Percentiles rank a stretch among this genome's conserved stretches.
Evolutionary conservation across 2,329 filamentous ascomycete genomes (phyloP).

Genomic region (Mycocentrospora acerina): DNA sequence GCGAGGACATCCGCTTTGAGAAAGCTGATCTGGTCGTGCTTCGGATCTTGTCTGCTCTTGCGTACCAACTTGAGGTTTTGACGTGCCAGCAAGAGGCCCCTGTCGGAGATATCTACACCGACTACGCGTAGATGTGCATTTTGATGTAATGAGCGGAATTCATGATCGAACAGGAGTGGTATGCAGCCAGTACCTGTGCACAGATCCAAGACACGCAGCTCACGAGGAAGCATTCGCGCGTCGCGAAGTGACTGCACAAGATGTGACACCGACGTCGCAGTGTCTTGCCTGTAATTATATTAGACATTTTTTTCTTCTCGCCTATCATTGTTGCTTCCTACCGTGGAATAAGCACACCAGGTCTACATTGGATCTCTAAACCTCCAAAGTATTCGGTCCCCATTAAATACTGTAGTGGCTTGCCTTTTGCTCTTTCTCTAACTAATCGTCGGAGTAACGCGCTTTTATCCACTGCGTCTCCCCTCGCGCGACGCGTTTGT

Average conservation of each 20-base stretch:
- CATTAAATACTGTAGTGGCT: constrained; percentile 86
- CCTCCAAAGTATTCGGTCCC: constrained; percentile 86
- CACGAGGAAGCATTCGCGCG: constrained; percentile 19
- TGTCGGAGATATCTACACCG: constrained; percentile 72
- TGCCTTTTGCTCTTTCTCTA: constrained; percentile 55
- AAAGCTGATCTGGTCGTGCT: constrained; percentile 50
- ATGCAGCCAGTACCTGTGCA: constrained; percentile 94
- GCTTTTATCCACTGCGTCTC: constrained; percentile 16
- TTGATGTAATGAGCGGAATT: constrained; percentile 48
- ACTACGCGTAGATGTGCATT: constrained; percentile 51
- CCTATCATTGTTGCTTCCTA: constrained; percentile 37
- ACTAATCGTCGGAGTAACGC: constrained; percentile 30
- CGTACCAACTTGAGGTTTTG: constrained; percentile 58
- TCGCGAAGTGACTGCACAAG: constrained; percentile 32
- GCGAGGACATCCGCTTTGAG: constrained; percentile 46
- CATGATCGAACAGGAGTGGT: constrained; percentile 69
- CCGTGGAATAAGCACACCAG: constrained; percentile 84
- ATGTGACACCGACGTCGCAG: constrained; percentile 43
- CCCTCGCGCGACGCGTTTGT: constrained; percentile 20
- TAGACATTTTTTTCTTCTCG: constrained; percentile 6
- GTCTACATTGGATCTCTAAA: constrained; percentile 73
- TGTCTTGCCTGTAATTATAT: constrained; percentile 46
- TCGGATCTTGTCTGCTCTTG: constrained; percentile 9
- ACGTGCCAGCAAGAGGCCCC: constrained; percentile 65
- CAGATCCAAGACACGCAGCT: constrained; percentile 72